Evolutionary conservation across 23 red algal species (phyloP).

Genomic region (Chondrus crispus): DNA sequence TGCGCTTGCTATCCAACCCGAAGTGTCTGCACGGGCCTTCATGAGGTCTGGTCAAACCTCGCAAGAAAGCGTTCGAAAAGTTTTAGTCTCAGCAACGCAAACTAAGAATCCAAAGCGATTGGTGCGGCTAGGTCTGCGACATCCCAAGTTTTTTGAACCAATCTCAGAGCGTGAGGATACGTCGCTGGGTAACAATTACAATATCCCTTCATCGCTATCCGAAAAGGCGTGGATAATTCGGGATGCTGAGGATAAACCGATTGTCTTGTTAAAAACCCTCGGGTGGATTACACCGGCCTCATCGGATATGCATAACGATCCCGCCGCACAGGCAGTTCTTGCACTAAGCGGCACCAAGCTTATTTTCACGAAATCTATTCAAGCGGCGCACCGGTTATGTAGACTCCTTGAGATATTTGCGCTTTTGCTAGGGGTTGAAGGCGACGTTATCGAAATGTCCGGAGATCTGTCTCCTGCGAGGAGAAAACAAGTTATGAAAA

Average conservation of each 20-base stretch:
- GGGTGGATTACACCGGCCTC: conserved; percentile 33
- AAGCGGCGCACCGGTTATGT: conserved; percentile 71
- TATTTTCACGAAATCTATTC: conserved; percentile 78
- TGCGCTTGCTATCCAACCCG: conserved; percentile 31
- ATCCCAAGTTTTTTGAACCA: conserved; percentile 6
- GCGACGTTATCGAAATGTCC: conserved; percentile 59
- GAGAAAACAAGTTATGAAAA: conserved; percentile 35
- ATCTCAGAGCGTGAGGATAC: neutral
- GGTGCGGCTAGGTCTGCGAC: conserved; percentile 44
- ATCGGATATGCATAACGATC: too few relatives aligned
- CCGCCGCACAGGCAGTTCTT: neutral
- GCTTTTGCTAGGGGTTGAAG: neutral
- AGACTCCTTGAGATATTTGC: conserved; percentile 66
- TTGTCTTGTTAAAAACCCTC: conserved; percentile 28
- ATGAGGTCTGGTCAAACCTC: neutral
- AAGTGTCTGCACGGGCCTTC: neutral
- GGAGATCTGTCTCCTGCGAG: conserved; percentile 30
- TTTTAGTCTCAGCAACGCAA: conserved; percentile 86
- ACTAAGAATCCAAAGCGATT: conserved; percentile 63
- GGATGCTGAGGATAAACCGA: conserved; percentile 40
- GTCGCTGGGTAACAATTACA: neutral
- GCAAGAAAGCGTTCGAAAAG: conserved; percentile 53
- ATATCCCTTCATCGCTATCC: neutral
- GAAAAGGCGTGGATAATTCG: conserved; percentile 38
- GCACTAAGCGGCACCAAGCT: conserved; percentile 24